Base-by-base conservation (phyloP, 129 eudicot species). In the Pulicaria dysenterica region DNA sequence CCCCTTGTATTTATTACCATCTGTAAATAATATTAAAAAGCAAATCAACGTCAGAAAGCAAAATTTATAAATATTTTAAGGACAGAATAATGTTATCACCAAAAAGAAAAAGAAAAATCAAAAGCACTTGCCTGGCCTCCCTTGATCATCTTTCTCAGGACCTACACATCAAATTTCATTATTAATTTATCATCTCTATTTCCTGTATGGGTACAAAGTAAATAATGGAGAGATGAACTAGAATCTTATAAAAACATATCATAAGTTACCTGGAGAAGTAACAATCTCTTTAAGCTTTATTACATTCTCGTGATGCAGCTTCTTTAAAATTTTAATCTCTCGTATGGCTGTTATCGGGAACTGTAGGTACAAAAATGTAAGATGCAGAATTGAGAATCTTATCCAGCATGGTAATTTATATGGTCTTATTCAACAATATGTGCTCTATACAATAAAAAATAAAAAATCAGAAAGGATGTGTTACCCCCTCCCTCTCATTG, bases 401-500 rank as follows among this genome's bases (percentile, higher is more conserved):
- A 8, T 72, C 59, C n/a, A 71, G 59, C 10, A 71, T 24, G 6
- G 37, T 11, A 12, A 59, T 6, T 38, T 69, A 75, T 54, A 44
- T 45, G 58, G 46, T 56, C 40, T 54, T 24, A 6, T 49, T 39
- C 6, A 62, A 48, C 15, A 24, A 53, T 3, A 39, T 61, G 48
- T 38, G 61, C 11, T 17, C 5, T 13, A 5, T 45, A 60, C 1
- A 2, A 40, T 16, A 51, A 9, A 16, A 38, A 14, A 14, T 9
- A 70, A 31, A 34, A 51, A 15, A 0, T 12, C 5, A 14, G 34
- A 59, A 7, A 68, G 56, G 15, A 77, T 69, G 31, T 10, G 49
- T 77, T 89, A 92, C 98, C 96, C 98, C 96, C 71, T 92, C 98
- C 73, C 91, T 89, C 50, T 89, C 95, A 50, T 92, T 92, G 81